These are phyloP conservation scores for Bipolaris zeicola DNA, from an alignment of 2,329 filamentous ascomycete species.

Conservation along the genomic window DNA sequence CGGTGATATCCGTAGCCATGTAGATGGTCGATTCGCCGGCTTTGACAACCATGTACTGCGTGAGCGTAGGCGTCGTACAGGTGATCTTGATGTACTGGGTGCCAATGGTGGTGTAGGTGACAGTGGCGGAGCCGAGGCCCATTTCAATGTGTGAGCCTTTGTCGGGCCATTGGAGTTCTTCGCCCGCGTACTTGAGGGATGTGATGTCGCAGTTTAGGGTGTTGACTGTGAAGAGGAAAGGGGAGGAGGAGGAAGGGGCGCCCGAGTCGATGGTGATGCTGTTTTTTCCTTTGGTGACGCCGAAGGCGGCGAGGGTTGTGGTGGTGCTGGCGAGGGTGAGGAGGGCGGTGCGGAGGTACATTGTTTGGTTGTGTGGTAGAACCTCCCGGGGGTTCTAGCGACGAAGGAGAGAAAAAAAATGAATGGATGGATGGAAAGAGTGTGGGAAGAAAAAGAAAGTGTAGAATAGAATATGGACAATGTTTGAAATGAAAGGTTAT, in stretches of 20 bases:
- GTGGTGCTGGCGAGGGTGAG: neutral
- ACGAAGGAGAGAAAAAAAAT: too few species aligned
- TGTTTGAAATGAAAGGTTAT: too few species aligned
- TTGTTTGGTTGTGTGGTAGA: constrained; percentile 3
- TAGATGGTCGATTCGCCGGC: constrained; percentile 65
- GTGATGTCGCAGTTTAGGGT: constrained; percentile 66
- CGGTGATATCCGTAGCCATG: constrained; percentile 64
- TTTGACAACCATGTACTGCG: constrained; percentile 67
- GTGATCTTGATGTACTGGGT: constrained; percentile 64
- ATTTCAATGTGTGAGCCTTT: constrained; percentile 64
- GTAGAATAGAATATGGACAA: too few species aligned
- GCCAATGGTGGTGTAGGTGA: constrained; percentile 51
- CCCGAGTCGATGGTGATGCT: constrained; percentile 46
- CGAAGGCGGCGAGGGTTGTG: constrained; percentile 43
- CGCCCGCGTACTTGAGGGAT: constrained; percentile 64
- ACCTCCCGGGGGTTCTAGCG: too few species aligned
- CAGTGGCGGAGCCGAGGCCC: constrained; percentile 63
- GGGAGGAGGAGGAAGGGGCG: constrained; percentile 36
- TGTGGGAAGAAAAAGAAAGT: too few species aligned
- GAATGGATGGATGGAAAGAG: too few species aligned
- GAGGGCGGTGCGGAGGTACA: constrained; percentile 35
- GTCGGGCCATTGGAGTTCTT: constrained; percentile 62
- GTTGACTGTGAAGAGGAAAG: constrained; percentile 43
- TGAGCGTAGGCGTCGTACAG: constrained; percentile 64
- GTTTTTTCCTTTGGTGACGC: constrained; percentile 38